These are phyloP conservation scores for Tricholoma saponaceum DNA, from an alignment of 768 basidiomycete genomes.

Conservation along the genomic window DNA sequence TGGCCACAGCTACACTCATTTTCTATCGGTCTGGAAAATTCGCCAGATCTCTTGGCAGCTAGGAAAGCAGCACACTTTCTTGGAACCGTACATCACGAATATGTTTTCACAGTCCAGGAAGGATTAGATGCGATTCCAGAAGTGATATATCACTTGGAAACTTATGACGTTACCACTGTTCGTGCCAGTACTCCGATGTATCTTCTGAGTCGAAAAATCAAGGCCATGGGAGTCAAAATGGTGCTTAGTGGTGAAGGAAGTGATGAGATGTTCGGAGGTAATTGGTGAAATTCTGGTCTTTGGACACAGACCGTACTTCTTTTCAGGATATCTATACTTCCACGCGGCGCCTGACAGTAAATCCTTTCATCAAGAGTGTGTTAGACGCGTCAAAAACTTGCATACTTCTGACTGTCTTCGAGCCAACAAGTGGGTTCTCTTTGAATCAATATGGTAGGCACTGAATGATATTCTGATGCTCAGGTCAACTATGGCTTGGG, in stretches of 20 bases:
- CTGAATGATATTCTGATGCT: neutral
- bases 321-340: constrained; percentile 94
- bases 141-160: constrained; percentile 97
- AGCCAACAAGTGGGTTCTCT: constrained; percentile 81
- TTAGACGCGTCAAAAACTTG: constrained; percentile 93
- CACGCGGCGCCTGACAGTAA: constrained; percentile 89
- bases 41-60: constrained; percentile 93
- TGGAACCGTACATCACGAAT: constrained; percentile 96
- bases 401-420: constrained; percentile 97
- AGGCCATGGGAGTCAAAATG: constrained; percentile 99
- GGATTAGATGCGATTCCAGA: constrained; percentile 96
- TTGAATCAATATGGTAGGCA: neutral
- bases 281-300: constrained; percentile 6
- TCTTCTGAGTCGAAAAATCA: constrained; percentile 95
- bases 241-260: constrained; percentile 96
- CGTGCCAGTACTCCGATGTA: constrained; percentile 99
- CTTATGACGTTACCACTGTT: constrained; percentile 98
- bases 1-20: constrained; percentile 99
- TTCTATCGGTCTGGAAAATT: constrained; percentile 91
- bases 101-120: constrained; percentile 97
- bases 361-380: constrained; percentile 93
- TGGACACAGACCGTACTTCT: constrained; percentile 1
- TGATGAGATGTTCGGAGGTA: constrained; percentile 96
- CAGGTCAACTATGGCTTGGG: constrained; percentile 99
- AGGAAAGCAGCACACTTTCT: constrained; percentile 90